Conservation (phyloP, 2,329 filamentous ascomycete genomes). For the Aspergillus intermedius region DNA sequence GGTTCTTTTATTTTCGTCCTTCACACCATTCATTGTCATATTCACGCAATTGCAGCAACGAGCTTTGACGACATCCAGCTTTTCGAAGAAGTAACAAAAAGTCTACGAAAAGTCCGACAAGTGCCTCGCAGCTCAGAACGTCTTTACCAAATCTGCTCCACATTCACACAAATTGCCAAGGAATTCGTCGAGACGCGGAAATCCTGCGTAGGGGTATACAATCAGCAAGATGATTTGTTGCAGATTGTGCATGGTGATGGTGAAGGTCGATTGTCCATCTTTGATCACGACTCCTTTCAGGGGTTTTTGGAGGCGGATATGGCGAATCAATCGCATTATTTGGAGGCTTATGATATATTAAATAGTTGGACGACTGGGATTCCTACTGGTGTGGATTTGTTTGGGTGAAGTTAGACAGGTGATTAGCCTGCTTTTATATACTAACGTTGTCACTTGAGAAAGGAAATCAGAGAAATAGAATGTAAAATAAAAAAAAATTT, state of each 20-base stretch:
- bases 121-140: constrained; percentile 6
- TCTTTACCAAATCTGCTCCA: constrained; percentile 9
- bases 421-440: too few relatives aligned
- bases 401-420: neutral
- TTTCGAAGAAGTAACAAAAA: constrained; percentile 10
- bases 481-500: too few relatives aligned
- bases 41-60: constrained; percentile 13
- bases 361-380: neutral
- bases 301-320: neutral
- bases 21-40: constrained; percentile 17
- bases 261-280: neutral
- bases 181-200: neutral
- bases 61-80: constrained; percentile 11
- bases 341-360: neutral
- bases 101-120: constrained; percentile 3
- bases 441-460: too few relatives aligned
- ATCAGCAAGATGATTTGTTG: neutral
- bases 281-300: neutral
- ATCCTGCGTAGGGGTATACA: neutral
- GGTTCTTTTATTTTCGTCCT: constrained; percentile 18
- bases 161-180: constrained; percentile 6
- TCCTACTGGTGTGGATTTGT: neutral
- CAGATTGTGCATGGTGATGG: neutral
- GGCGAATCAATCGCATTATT: neutral
- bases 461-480: too few relatives aligned